Conservation (phyloP, 352 stramenopile genomes). For the Phytophthora citricola region DNA sequence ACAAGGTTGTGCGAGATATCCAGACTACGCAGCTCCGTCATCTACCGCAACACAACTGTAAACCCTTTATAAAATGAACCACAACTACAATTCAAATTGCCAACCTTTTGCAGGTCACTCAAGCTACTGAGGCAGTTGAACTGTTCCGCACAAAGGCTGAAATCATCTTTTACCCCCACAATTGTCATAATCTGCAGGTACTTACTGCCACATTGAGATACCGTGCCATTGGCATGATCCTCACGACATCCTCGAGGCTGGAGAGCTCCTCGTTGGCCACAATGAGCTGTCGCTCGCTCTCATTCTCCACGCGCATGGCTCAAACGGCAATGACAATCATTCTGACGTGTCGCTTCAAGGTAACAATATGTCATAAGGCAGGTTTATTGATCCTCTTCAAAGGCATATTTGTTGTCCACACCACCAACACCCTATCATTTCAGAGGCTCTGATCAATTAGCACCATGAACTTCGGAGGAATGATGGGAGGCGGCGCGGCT, state of each 20-base stretch:
- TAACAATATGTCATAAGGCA: neutral
- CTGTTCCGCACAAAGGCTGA: constrained; percentile 27
- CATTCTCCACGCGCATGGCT: constrained; percentile 53
- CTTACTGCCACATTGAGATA: constrained; percentile 73
- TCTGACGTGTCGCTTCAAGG: constrained; percentile 15
- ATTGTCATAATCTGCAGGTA: neutral
- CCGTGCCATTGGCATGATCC: constrained; percentile 32
- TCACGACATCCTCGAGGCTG: constrained; percentile 32
- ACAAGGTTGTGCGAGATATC: constrained; percentile 74
- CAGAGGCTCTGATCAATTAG: constrained; percentile 7
- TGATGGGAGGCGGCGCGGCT: constrained; percentile 66
- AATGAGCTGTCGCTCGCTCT: constrained; percentile 52
- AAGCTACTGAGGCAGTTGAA: constrained; percentile 67
- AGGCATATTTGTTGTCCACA: constrained; percentile 1
- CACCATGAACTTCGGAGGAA: constrained; percentile 81
- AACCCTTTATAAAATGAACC: neutral
- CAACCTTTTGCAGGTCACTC: constrained; percentile 52
- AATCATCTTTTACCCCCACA: neutral
- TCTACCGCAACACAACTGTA: constrained; percentile 24
- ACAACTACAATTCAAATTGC: neutral
- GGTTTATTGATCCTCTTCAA: constrained; percentile 1
- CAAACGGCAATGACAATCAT: neutral
- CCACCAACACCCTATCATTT: constrained; percentile 18
- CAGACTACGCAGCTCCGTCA: constrained; percentile 53
- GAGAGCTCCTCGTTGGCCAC: constrained; percentile 61